Conservation (phyloP, 2,329 filamentous ascomycete species). For the Curvularia eragrostidis region DNA sequence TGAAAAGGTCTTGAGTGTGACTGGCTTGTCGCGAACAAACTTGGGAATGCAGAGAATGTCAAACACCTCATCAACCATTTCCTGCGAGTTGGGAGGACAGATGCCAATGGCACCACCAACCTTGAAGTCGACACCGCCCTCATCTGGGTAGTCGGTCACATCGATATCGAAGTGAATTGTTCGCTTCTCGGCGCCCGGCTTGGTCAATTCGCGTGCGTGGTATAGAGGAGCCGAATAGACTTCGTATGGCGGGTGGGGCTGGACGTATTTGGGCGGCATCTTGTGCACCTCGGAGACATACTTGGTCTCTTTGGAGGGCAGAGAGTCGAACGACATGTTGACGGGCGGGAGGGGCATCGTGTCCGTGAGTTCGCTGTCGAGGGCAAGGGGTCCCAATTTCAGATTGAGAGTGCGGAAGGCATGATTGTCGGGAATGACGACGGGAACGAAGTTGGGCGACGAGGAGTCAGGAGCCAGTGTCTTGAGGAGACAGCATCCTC, state of each 20-base stretch:
- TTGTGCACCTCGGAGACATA: slow-evolving; percentile 54
- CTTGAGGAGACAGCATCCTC: slow-evolving; percentile 68
- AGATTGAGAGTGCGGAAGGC: slow-evolving; percentile 82
- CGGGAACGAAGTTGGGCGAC: slow-evolving; percentile 53
- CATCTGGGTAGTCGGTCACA: slow-evolving; percentile 89
- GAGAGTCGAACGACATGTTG: slow-evolving; percentile 72
- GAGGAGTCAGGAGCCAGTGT: slow-evolving; percentile 58
- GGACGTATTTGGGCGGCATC: slow-evolving; percentile 87
- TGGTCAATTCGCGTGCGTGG: slow-evolving; percentile 84
- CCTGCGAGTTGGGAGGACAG: slow-evolving; percentile 81
- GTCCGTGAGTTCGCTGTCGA: slow-evolving; percentile 72
- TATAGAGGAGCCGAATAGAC: slow-evolving; percentile 90
- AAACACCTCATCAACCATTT: slow-evolving; percentile 81
- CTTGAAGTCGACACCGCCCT: slow-evolving; percentile 88
- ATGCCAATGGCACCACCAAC: slow-evolving; percentile 96
- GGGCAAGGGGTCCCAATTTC: slow-evolving; percentile 75
- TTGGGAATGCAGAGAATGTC: slow-evolving; percentile 81
- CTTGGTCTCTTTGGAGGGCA: slow-evolving; percentile 54
- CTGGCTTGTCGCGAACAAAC: slow-evolving; percentile 81
- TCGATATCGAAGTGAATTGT: slow-evolving; percentile 98
- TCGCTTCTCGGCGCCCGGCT: slow-evolving; percentile 87
- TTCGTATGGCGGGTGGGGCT: slow-evolving; percentile 91
- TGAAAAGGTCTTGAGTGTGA: slow-evolving; percentile 76
- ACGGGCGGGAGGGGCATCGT: slow-evolving; percentile 75
- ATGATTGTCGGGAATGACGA: slow-evolving; percentile 75